Conservation (phyloP, 2,329 filamentous ascomycete genomes). For the Colletotrichum sp. region DNA sequence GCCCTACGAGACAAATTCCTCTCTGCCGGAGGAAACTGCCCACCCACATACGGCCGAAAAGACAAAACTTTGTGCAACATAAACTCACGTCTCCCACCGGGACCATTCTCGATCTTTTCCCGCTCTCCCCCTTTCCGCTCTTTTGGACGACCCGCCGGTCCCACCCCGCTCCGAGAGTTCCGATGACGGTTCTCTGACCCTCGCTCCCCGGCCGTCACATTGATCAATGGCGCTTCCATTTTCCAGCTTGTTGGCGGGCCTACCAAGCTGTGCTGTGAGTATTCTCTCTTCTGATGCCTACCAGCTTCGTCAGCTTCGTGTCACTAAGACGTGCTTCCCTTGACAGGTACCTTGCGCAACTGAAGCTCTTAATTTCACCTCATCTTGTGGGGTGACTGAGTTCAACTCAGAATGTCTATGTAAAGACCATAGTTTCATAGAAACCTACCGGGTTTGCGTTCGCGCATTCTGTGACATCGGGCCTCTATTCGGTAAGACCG, state of each 20-base stretch:
- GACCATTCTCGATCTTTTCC: not conserved
- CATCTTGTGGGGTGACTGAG: not conserved
- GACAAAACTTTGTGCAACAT: not conserved
- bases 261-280: slow-evolving; percentile 15
- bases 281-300: not conserved
- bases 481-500: not conserved
- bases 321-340: not conserved
- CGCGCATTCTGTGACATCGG: not conserved
- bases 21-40: not conserved
- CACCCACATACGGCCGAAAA: not conserved
- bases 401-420: slow-evolving; percentile 1
- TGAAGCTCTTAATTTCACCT: not conserved
- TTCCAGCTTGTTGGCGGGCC: not conserved
- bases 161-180: not conserved
- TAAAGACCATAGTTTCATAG: not conserved
- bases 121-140: not conserved
- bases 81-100: not conserved
- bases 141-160: not conserved
- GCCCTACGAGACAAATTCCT: not conserved
- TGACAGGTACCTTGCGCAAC: not conserved
- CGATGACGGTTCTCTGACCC: not conserved
- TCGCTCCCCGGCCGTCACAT: not conserved
- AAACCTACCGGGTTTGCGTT: not conserved
- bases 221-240: not conserved
- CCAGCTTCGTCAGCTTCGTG: too few species aligned